phyloP scores from a whole-genome alignment of 179 eudicot species.

The Beta macrorhiza region DNA sequence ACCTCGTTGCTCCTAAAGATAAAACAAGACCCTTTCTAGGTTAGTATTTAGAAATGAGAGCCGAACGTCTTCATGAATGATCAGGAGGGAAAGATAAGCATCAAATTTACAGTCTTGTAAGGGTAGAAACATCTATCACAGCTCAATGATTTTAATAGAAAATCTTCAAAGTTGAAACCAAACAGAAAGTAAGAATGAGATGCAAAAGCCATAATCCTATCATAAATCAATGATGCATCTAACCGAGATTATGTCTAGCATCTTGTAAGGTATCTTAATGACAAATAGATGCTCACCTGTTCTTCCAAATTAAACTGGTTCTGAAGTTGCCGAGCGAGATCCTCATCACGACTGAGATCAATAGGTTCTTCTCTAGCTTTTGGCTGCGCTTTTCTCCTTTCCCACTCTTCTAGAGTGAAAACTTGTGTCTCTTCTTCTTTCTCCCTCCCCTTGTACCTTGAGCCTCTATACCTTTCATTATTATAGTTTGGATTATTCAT shows the following conservation, averaged over 20 bases:
- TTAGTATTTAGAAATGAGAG: neutral
- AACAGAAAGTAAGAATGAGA: neutral
- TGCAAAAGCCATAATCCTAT: neutral
- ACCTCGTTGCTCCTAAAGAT: conserved; percentile 49
- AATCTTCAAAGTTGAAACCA: neutral
- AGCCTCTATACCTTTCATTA: conserved; percentile 46
- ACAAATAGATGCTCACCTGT: conserved; percentile 42
- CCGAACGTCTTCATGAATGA: neutral
- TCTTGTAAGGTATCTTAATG: neutral
- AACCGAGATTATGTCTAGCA: neutral
- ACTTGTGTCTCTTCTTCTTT: conserved; percentile 54
- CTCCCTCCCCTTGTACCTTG: conserved; percentile 55
- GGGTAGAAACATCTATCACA: neutral
- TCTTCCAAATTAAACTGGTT: conserved; percentile 79
- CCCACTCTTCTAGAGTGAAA: conserved; percentile 86
- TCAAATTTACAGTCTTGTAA: neutral
- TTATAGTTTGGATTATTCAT: conserved; percentile 51
- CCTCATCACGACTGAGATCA: conserved; percentile 60
- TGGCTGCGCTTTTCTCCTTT: conserved; percentile 59
- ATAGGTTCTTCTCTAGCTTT: conserved; percentile 32
- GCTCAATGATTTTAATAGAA: neutral
- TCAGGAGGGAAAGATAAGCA: neutral
- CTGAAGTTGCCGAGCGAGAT: conserved; percentile 81
- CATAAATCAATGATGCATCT: neutral
- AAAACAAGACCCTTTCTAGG: neutral